Percentiles rank a stretch among this genome's conserved stretches.
Conservation (phyloP, 1,139 yeast species). For the Candida sanyaensis region DNA sequence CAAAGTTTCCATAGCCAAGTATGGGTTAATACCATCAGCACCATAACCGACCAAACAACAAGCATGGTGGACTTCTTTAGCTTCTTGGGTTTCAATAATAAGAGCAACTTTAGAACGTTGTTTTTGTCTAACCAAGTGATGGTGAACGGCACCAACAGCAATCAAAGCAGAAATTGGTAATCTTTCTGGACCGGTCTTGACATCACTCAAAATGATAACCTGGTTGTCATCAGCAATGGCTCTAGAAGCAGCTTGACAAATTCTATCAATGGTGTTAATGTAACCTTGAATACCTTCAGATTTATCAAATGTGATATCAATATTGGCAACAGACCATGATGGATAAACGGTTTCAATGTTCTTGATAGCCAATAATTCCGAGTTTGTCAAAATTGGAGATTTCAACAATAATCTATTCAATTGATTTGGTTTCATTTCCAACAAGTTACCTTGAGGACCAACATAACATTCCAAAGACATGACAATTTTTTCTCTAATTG, state of each 20-base stretch:
- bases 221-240: slow-evolving; percentile 79
- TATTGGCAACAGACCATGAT: slow-evolving; percentile 76
- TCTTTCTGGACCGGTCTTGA: slow-evolving; percentile 57
- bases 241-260: slow-evolving; percentile 83
- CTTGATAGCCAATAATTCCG: slow-evolving; percentile 73
- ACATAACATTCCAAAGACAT: slow-evolving; percentile 97
- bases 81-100: slow-evolving; percentile 92
- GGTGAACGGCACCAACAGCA: slow-evolving; percentile 98
- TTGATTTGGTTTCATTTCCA: slow-evolving; percentile 90
- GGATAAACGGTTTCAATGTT: slow-evolving; percentile 78
- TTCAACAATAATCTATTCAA: slow-evolving; percentile 83
- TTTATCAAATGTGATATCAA: slow-evolving; percentile 90
- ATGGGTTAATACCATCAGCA: slow-evolving; percentile 95
- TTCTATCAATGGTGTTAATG: slow-evolving; percentile 78
- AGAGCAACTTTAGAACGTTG: slow-evolving; percentile 95
- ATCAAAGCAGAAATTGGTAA: slow-evolving; percentile 86
- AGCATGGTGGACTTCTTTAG: slow-evolving; percentile 95
- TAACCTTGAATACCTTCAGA: slow-evolving; percentile 85
- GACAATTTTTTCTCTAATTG: slow-evolving; percentile 93
- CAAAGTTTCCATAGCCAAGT: slow-evolving; percentile 87
- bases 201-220: slow-evolving; percentile 76
- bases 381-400: slow-evolving; percentile 77
- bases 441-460: slow-evolving; percentile 95
- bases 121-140: slow-evolving; percentile 92
- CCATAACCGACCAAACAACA: slow-evolving; percentile 96